Base-by-base conservation (phyloP, 2,329 filamentous ascomycete genomes). In the Pseudopithomyces maydicus region DNA sequence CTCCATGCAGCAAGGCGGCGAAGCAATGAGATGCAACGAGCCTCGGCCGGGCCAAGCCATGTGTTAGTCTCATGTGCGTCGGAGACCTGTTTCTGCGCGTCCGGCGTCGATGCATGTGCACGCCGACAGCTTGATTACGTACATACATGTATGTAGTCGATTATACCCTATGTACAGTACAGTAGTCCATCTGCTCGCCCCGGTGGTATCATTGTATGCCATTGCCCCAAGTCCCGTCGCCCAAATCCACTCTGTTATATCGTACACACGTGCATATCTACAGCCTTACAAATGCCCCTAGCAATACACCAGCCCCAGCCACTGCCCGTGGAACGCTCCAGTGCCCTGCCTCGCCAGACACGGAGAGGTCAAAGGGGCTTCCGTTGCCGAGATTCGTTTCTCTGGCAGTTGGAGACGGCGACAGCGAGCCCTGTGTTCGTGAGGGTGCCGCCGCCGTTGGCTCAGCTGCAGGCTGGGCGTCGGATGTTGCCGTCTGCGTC, bases 301-400 rank as follows among this genome's bases (percentile, higher is more conserved):
- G 55, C 35, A 67, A 26, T 3, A 54, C 43, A 8, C 57, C 56
- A 35, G 56, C n/a, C 14, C 54, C 59, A 15, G 59, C n/a, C 1
- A 62, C 6, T 6, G 48, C 33, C 17, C 44, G 45, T 3, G 61
- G 57, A 7, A 65, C 19, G 14, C 48, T 23, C 59, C 57, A 63
- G 17, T 42, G 59, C 4, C 39, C 36, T 32, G 64, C 60, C 15
- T 55, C 60, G n/a, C 65, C 67, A 32, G 69, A 64, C 63, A n/a
- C 23, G 23, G 65, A 65, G 33, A 70, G 68, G 32, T 66, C 65
- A 46, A 71, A 71, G 6, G 65, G 67, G 38, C 66, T 71, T 17
- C 67, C 69, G 32, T 67, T 65, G 47, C 58, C 62, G 33, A 63
- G 63, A 15, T 22, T 63, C 42, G 50, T 59, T 43, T 53, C 46